Evolutionary conservation across 495 filamentous ascomycete genomes (phyloP), one percentile per base, ranked within the genome.

Genomic region (Xylaria intraflava): DNA sequence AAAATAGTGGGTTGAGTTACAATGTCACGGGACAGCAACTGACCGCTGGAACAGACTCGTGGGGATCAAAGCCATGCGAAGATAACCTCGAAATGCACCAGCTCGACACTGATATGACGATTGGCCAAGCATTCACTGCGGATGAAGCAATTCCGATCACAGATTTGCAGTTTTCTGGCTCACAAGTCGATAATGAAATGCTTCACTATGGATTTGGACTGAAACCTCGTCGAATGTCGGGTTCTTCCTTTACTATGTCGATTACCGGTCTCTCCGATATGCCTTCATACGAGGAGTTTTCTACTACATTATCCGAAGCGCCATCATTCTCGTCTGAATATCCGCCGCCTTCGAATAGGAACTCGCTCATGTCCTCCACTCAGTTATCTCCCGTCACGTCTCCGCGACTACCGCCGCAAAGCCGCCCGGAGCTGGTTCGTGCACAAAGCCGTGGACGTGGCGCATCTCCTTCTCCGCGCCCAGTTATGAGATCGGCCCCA

Each of bases 401-500:
- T 31, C 79, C 78, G 44, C 75, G 76, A 51, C 80, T 80, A 76
- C 78, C 77, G 12, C 74, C 78, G 8, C 78, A 82, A 55, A 69
- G 70, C 56, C 73, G 77, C 9, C 73, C 76, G 17, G 78, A 83
- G 49, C 65, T 79, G 33, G 77, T 81, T 27, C 67, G 81, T 58
- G 74, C 79, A n/a, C 72, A 80, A 55, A 79, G 80, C 64, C 65
- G 83, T 29, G 82, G 81, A 6, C 66, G 74, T n/a, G 68, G 79
- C 49, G 79, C 82, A 1, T 86, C 84, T 39, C 82, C 85, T 42
- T 85, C 83, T 26, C 81, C 84, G 51, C 76, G 84, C 48, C 78
- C 78, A 43, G 78, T 72, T 41, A 74, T 83, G 66, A 78, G 85
- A 55, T 74, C 82, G 29, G 80, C 76, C 23, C 83, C 84, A 17